These are phyloP conservation scores for Pseudogymnoascus sp. DNA, from an alignment of 2,329 filamentous ascomycete species.

Conservation along the genomic window DNA sequence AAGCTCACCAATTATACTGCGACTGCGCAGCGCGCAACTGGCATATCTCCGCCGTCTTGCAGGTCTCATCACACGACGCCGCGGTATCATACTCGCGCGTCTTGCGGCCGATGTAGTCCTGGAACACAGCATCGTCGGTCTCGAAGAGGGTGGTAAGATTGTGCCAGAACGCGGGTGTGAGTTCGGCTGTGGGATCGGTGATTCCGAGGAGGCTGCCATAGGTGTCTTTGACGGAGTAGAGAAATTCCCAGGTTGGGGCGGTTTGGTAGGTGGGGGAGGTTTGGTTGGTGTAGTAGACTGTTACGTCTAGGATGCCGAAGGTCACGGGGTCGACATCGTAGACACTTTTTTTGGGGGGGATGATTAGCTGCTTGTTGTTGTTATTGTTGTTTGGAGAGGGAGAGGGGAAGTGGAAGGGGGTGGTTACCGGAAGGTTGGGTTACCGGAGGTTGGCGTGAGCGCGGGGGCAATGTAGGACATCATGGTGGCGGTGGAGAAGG, in stretches of 20 bases:
- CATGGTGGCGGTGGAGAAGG: slow-evolving; percentile 21
- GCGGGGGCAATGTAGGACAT: slow-evolving; percentile 29
- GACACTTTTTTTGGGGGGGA: slow-evolving; percentile 11
- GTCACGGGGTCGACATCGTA: slow-evolving; percentile 30
- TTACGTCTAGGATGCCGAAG: slow-evolving; percentile 27
- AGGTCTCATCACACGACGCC: background rate
- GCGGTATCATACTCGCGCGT: background rate
- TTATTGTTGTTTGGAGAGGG: no score
- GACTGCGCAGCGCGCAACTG: background rate
- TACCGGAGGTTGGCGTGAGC: slow-evolving; percentile 28
- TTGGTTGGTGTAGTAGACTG: slow-evolving; percentile 26
- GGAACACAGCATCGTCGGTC: background rate
- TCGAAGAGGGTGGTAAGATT: background rate
- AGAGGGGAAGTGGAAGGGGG: no score
- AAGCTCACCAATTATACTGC: background rate
- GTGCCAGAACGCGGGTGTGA: background rate
- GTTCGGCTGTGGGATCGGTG: background rate
- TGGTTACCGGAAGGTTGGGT: slow-evolving; percentile 25
- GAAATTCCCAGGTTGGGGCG: slow-evolving; percentile 24
- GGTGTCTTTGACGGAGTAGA: slow-evolving; percentile 25
- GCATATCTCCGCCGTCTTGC: background rate
- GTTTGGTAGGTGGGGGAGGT: slow-evolving; percentile 23
- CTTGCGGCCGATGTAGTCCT: background rate
- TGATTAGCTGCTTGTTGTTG: no score
- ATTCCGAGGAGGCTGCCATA: slow-evolving; percentile 17